Evolutionary conservation across 768 basidiomycete species (phyloP).

Genomic region (Coprinopsis strossmayeri): DNA sequence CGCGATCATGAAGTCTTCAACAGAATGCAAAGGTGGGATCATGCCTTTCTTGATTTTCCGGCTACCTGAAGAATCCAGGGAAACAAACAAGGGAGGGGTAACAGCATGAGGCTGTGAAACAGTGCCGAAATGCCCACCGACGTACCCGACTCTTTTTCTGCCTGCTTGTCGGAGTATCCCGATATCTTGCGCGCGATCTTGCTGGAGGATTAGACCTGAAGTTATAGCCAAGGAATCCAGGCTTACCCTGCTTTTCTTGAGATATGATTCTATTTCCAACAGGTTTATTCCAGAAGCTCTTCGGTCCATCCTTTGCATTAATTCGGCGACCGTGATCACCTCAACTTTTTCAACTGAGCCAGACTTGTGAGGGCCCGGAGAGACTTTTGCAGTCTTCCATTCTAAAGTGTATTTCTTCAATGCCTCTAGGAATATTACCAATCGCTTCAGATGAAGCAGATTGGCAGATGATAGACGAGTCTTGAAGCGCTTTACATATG

Average conservation of each 20-base stretch:
- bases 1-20: constrained; percentile 74
- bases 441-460: constrained; percentile 71
- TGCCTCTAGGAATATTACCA: constrained; percentile 66
- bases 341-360: constrained; percentile 30
- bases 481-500: constrained; percentile 73
- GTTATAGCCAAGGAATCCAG: constrained; percentile 10
- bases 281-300: constrained; percentile 75
- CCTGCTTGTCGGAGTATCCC: constrained; percentile 68
- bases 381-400: constrained; percentile 37
- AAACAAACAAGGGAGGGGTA: background rate
- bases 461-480: constrained; percentile 70
- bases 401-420: constrained; percentile 51
- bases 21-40: constrained; percentile 70
- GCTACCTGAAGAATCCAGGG: background rate
- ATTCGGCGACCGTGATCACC: constrained; percentile 61
- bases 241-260: constrained; percentile 75
- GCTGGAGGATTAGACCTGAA: background rate
- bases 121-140: background rate
- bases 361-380: constrained; percentile 6
- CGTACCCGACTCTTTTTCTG: constrained; percentile 35
- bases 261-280: constrained; percentile 74
- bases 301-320: constrained; percentile 60
- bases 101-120: background rate
- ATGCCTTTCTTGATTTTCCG: constrained; percentile 27
- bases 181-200: constrained; percentile 76